Evolutionary conservation across 2,329 filamentous ascomycete genomes (phyloP).

Genomic region (Penicillium sp.): DNA sequence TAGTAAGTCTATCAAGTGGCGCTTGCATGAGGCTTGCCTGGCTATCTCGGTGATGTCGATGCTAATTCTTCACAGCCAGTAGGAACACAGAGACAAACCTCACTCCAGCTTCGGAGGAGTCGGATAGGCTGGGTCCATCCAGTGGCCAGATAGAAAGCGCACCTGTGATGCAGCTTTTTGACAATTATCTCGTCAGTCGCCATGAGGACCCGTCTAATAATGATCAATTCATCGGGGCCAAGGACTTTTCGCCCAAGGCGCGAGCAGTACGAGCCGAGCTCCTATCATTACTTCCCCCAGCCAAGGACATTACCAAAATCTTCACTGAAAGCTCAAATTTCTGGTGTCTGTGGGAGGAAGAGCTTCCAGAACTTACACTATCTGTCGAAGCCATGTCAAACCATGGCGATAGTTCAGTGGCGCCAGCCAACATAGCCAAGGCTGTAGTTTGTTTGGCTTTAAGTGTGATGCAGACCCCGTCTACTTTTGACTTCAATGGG

Average conservation of each 20-base stretch:
- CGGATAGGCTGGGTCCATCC: slow-evolving; percentile 19
- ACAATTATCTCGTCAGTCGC: slow-evolving; percentile 35
- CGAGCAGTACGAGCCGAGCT: slow-evolving; percentile 24
- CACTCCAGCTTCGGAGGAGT: slow-evolving; percentile 11
- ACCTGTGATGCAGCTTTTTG: slow-evolving; percentile 35
- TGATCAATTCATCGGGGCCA: slow-evolving; percentile 20
- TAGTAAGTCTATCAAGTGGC: slow-evolving; percentile 3
- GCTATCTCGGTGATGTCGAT: no score
- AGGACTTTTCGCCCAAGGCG: slow-evolving; percentile 27
- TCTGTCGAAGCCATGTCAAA: slow-evolving; percentile 3
- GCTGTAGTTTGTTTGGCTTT: slow-evolving; percentile 43
- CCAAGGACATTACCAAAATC: slow-evolving; percentile 30
- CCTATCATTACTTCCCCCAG: slow-evolving; percentile 32
- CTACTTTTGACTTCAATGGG: slow-evolving; percentile 34
- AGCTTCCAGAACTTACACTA: slow-evolving; percentile 30
- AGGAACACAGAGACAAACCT: slow-evolving; percentile 2
- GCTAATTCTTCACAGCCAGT: slow-evolving; percentile 5
- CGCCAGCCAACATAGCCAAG: slow-evolving; percentile 39
- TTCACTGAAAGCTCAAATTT: slow-evolving; percentile 27
- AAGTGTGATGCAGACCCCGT: slow-evolving; percentile 39
- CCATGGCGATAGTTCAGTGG: slow-evolving; percentile 18
- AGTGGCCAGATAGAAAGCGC: slow-evolving; percentile 31
- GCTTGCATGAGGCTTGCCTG: no score
- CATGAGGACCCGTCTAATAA: slow-evolving; percentile 25
- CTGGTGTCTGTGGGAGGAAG: slow-evolving; percentile 31